Percentiles rank a stretch among this genome's conserved stretches.
These are phyloP conservation scores for Alternaria sp. DNA, from an alignment of 2,329 filamentous ascomycete genomes.

Conservation along the genomic window DNA sequence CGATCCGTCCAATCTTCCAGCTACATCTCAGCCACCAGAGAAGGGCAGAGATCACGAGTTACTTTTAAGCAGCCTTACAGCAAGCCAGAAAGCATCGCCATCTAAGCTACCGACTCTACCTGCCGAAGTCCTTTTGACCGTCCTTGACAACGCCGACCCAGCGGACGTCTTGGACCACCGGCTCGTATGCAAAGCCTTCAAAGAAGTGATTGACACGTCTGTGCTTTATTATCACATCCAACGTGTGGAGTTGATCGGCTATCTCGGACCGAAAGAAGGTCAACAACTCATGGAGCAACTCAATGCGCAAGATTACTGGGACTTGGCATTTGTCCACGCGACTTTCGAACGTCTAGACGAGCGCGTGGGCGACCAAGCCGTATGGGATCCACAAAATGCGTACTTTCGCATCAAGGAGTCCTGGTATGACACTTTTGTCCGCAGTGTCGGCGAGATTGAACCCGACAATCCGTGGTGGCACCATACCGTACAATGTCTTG, in stretches of 20 bases:
- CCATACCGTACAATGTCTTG: background rate
- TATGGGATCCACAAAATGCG: background rate
- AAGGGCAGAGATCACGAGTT: background rate
- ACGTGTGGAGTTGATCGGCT: background rate
- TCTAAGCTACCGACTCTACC: background rate
- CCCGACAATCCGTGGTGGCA: background rate
- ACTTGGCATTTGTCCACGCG: background rate
- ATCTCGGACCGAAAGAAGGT: background rate
- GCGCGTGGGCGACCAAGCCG: too few relatives aligned
- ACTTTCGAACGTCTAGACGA: background rate
- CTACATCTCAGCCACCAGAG: background rate
- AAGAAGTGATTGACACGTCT: background rate
- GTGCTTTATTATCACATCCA: background rate
- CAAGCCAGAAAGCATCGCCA: background rate
- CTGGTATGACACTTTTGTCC: background rate
- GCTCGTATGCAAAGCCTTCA: background rate
- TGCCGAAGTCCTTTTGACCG: background rate
- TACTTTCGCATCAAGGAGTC: background rate
- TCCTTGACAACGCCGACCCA: background rate
- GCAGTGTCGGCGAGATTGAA: background rate
- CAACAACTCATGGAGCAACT: background rate
- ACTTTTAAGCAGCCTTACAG: background rate
- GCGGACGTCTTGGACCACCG: background rate
- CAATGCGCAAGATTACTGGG: background rate
- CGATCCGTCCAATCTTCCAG: background rate